Base-by-base conservation (phyloP, 805 yeast genomes). In the Saturnispora zaruensis region DNA sequence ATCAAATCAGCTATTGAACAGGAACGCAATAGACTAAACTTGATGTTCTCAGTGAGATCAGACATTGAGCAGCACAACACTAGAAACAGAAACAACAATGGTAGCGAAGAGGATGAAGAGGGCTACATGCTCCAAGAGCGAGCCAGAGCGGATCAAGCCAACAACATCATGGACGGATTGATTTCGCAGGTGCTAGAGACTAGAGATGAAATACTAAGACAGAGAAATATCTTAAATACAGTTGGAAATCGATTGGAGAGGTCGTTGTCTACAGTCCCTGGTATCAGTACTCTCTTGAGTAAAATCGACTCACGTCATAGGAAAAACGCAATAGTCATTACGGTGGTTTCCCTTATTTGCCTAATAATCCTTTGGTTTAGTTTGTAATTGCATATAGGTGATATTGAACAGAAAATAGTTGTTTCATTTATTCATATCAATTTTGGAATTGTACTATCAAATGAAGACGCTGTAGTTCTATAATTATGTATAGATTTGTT, bases 161-260 rank as follows among this genome's bases (percentile, higher is more conserved):
- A 88, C 62, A 73, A 75, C 41, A 70, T 89, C 46, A 87, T 95
- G 14, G 97, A 93, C 62, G 69, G 84, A 41, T 71, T 93, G 51
- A 74, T 91, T 36, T 76, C 77, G n/a, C 90, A 84, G 62, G 98
- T 96, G 1, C 84, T 79, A 68, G 87, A 85, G 57, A 89, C 98
- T 0, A 73, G 98, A 51, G 97, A 90, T 53, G 95, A 87, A 60
- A 75, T 93, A 48, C 57, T 76, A 43, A 73, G 82, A 44, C 99
- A 93, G 68, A 74, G 91, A 52, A 76, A 74, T 36, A 63, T 76
- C 6, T 70, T 93, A 48, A 72, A 73, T 50, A 77, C 71, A 52
- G 85, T 93, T 5, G 86, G 83, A 54, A 73, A 77, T 50, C 74
- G 79, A 51, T 69, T 90, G 49, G 71, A 80, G 52, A 75, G 75